These are phyloP conservation scores for Plasmodium gaboni DNA, from an alignment of 169 alveolate genomes.

Conservation along the genomic window DNA sequence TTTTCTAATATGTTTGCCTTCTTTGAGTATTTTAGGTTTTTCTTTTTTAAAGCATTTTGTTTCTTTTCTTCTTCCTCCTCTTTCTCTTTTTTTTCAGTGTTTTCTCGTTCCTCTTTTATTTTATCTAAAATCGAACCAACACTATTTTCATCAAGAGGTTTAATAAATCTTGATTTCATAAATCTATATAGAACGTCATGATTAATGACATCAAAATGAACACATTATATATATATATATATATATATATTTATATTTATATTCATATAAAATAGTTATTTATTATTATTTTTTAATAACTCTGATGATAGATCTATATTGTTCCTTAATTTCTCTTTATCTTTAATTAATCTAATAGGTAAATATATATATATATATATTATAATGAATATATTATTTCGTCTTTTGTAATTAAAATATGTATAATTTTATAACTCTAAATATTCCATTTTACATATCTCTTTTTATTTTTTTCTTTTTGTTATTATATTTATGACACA, in stretches of 20 bases:
- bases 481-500: neutral
- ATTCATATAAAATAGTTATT: neutral
- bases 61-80: slow-evolving; percentile 13
- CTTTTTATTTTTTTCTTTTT: neutral
- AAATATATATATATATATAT: neutral
- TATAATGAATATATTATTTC: neutral
- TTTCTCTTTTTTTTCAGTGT: slow-evolving; percentile 16
- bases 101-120: slow-evolving; percentile 67
- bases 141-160: slow-evolving; percentile 23
- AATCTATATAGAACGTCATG: slow-evolving; percentile 12
- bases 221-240: neutral
- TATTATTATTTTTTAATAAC: slow-evolving; percentile 21
- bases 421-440: neutral
- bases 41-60: slow-evolving; percentile 16
- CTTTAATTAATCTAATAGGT: slow-evolving; percentile 53
- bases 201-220: neutral
- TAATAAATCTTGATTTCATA: slow-evolving; percentile 56
- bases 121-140: slow-evolving; percentile 30
- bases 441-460: neutral
- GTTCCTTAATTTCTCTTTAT: slow-evolving; percentile 54
- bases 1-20: slow-evolving; percentile 36
- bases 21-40: slow-evolving; percentile 25
- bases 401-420: slow-evolving; percentile 4
- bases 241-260: neutral
- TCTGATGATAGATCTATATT: slow-evolving; percentile 65